Conservation (phyloP, 208 protist species). For the Trypanosoma vivax region DNA sequence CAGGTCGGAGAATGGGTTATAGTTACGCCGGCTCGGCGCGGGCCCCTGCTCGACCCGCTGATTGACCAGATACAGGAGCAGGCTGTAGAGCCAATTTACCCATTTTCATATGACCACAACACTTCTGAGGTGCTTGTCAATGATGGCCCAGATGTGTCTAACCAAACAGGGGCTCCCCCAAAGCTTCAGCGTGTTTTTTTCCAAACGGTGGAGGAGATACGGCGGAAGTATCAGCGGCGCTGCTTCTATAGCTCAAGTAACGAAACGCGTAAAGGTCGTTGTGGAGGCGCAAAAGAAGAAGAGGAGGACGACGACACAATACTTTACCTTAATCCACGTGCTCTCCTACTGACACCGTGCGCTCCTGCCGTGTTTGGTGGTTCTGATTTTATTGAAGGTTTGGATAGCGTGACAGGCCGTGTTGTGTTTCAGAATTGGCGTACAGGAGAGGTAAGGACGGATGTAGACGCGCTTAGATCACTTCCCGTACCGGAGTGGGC, state of each 20-base stretch:
- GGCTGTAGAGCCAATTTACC: conserved; percentile 13
- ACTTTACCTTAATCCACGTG: conserved; percentile 64
- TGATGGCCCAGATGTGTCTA: not conserved
- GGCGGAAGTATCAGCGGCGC: conserved; percentile 8
- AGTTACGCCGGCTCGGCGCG: conserved; percentile 42
- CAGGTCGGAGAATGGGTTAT: conserved; percentile 82
- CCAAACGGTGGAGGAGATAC: conserved; percentile 12
- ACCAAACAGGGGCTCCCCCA: not conserved
- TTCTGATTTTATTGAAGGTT: conserved; percentile 43
- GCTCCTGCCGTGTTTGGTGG: conserved; percentile 67
- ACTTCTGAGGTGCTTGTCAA: not conserved
- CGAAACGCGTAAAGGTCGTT: not conserved
- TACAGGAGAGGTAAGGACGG: conserved; percentile 17
- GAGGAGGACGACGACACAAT: conserved; percentile 23
- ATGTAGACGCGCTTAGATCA: conserved; percentile 10
- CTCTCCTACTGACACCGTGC: conserved; percentile 69
- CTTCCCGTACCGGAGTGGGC: conserved; percentile 15
- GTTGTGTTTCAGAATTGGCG: conserved; percentile 21
- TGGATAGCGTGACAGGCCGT: conserved; percentile 18
- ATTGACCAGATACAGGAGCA: conserved; percentile 31
- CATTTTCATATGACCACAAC: conserved; percentile 1
- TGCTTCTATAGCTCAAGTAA: not conserved
- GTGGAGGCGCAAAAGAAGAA: not conserved
- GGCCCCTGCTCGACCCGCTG: conserved; percentile 44
- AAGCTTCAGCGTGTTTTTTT: conserved; percentile 6